Conservation (phyloP, 345 rosid genomes). For the Eucalyptus marginata region DNA sequence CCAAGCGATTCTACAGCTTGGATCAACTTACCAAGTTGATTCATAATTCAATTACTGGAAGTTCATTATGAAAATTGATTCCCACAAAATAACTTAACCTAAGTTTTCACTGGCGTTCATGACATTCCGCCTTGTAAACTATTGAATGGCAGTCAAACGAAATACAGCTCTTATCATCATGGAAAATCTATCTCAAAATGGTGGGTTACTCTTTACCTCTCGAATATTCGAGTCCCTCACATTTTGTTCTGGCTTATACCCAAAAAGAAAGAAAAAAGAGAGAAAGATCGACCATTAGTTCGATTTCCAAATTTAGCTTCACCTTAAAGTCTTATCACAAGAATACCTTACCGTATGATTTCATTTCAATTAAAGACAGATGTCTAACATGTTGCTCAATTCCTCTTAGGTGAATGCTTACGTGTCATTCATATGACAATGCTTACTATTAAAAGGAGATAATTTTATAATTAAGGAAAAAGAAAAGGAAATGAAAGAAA, state of each 20-base stretch:
- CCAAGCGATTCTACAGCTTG: neutral
- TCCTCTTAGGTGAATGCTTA: neutral
- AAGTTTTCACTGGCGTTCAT: neutral
- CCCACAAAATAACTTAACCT: neutral
- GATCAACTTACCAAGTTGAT: neutral
- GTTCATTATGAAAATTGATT: neutral
- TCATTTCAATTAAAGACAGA: neutral
- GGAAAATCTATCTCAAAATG: neutral
- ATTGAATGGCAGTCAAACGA: neutral
- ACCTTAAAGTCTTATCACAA: neutral
- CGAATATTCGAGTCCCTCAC: neutral
- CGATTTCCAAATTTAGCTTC: neutral
- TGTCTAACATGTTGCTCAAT: neutral
- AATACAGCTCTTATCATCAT: neutral
- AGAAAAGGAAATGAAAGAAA: neutral
- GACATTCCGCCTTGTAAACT: neutral
- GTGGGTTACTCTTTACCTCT: neutral
- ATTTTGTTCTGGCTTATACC: neutral
- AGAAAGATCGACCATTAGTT: neutral
- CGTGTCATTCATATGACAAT: neutral
- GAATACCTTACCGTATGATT: neutral
- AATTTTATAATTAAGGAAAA: neutral
- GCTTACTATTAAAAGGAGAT: neutral
- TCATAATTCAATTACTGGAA: neutral
- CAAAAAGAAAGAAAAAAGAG: neutral